Percentiles rank a stretch among this genome's conserved stretches.
phyloP scores from a whole-genome alignment of 108 stramenopile genomes.

The Poteriospumella lacustris region DNA sequence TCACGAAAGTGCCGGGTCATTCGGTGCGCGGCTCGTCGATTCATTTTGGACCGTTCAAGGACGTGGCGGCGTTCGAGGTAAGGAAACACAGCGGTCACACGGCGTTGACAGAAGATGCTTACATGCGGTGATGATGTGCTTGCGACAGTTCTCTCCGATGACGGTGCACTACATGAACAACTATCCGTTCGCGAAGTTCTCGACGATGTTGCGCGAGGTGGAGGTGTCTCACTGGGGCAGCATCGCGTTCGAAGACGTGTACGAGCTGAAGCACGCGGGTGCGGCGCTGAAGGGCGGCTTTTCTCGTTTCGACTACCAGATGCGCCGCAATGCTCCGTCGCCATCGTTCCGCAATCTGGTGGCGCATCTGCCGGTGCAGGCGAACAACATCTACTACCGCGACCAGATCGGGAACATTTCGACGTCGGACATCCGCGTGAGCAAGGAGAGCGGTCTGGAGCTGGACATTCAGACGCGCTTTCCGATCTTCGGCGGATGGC shows the following conservation, averaged over 20 bases:
- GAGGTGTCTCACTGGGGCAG: conserved; percentile 60
- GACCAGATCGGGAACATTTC: conserved; percentile 57
- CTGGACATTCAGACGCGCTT: conserved; percentile 46
- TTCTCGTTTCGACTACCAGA: conserved; percentile 50
- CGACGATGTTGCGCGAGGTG: conserved; percentile 45
- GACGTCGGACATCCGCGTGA: conserved; percentile 31
- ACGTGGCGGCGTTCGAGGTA: conserved; percentile 23
- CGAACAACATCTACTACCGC: conserved; percentile 54
- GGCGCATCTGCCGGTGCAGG: conserved; percentile 42
- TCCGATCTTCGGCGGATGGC: conserved; percentile 57
- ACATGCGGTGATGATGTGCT: background rate
- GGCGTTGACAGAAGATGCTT: background rate
- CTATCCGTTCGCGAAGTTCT: conserved; percentile 48
- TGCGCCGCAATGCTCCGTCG: background rate
- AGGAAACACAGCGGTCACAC: background rate
- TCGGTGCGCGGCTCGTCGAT: background rate
- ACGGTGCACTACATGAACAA: conserved; percentile 42
- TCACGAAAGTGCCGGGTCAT: conserved; percentile 16
- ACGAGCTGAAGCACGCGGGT: conserved; percentile 33
- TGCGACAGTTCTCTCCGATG: background rate
- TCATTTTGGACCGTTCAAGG: conserved; percentile 20
- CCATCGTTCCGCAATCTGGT: conserved; percentile 37
- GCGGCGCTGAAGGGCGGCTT: conserved; percentile 46
- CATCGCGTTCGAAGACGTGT: conserved; percentile 52
- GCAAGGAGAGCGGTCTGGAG: conserved; percentile 28